These are phyloP conservation scores for Podospora appendiculata DNA, from an alignment of 495 filamentous ascomycete genomes.

Conservation along the genomic window DNA sequence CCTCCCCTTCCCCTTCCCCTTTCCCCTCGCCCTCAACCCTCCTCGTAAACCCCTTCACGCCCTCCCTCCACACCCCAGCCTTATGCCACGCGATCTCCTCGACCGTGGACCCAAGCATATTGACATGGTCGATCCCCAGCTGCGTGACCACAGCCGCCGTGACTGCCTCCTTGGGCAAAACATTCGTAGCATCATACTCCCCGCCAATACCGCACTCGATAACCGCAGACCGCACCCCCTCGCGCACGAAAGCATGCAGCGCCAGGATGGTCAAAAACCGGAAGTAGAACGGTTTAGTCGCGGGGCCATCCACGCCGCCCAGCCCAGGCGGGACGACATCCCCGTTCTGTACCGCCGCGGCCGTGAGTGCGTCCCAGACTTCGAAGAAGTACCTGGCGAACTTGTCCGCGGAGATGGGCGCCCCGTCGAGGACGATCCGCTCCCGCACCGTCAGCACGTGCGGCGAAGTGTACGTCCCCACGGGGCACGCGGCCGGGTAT, in stretches of 20 bases:
- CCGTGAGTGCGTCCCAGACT: slow-evolving; percentile 51
- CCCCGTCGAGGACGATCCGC: slow-evolving; percentile 53
- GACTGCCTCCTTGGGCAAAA: slow-evolving; percentile 24
- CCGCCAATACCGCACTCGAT: slow-evolving; percentile 45
- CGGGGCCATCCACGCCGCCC: slow-evolving; percentile 18
- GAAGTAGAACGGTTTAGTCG: slow-evolving; percentile 50
- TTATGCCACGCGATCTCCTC: slow-evolving; percentile 49
- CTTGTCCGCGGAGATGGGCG: slow-evolving; percentile 36
- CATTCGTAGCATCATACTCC: slow-evolving; percentile 44
- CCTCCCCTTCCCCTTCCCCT: slow-evolving; percentile 8
- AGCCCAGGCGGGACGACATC: background rate
- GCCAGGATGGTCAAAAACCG: slow-evolving; percentile 44
- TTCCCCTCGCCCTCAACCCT: slow-evolving; percentile 5
- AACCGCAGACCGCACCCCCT: slow-evolving; percentile 34
- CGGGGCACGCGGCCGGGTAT: slow-evolving; percentile 23
- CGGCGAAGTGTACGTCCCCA: slow-evolving; percentile 51
- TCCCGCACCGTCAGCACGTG: slow-evolving; percentile 56
- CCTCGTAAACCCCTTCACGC: slow-evolving; percentile 32
- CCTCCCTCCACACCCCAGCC: slow-evolving; percentile 39
- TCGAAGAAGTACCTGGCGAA: slow-evolving; percentile 61
- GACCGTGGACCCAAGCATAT: slow-evolving; percentile 38
- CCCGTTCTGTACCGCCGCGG: slow-evolving; percentile 25
- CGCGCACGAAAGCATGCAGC: slow-evolving; percentile 33
- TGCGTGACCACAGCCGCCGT: slow-evolving; percentile 35
- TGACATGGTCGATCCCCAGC: slow-evolving; percentile 43